phyloP scores from a whole-genome alignment of 192 early-diverging fungal genomes.

The Thamnidium elegans region DNA sequence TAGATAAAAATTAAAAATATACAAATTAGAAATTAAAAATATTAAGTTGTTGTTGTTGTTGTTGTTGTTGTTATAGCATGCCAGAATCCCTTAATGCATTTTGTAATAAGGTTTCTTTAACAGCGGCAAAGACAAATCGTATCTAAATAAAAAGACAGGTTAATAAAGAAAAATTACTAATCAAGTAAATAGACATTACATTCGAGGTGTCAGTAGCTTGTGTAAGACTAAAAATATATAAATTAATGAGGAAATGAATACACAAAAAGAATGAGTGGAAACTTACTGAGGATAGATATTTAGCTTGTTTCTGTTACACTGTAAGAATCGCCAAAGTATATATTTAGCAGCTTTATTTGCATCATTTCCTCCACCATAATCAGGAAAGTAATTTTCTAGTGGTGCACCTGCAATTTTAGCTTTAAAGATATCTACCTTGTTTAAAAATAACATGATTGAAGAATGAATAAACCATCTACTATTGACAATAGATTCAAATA shows the following conservation, averaged over 20 bases:
- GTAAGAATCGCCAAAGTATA: conserved; percentile 88
- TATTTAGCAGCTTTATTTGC: conserved; percentile 85
- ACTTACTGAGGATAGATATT: conserved; percentile 84
- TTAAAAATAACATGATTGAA: conserved; percentile 81
- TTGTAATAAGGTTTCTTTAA: conserved; percentile 73
- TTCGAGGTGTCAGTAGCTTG: conserved; percentile 15
- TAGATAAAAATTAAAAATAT: neutral
- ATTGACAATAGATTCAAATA: conserved; percentile 85
- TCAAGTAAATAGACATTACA: neutral
- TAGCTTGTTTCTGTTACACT: conserved; percentile 79
- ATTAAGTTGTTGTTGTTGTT: conserved; percentile 2
- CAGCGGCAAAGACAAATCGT: conserved; percentile 71
- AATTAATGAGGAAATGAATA: neutral
- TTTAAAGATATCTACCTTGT: conserved; percentile 81
- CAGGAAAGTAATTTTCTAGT: conserved; percentile 73
- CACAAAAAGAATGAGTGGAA: neutral
- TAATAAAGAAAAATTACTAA: neutral
- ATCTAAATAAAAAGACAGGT: conserved; percentile 30
- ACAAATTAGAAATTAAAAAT: conserved; percentile 6
- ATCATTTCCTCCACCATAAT: conserved; percentile 76
- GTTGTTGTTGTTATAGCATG: conserved; percentile 27
- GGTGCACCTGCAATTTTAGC: conserved; percentile 68
- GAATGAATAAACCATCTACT: conserved; percentile 81
- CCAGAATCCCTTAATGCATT: conserved; percentile 60
- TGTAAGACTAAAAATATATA: conserved; percentile 7